Evolutionary conservation across 169 alveolate species (phyloP).

Genomic region (Perkinsus olseni): DNA sequence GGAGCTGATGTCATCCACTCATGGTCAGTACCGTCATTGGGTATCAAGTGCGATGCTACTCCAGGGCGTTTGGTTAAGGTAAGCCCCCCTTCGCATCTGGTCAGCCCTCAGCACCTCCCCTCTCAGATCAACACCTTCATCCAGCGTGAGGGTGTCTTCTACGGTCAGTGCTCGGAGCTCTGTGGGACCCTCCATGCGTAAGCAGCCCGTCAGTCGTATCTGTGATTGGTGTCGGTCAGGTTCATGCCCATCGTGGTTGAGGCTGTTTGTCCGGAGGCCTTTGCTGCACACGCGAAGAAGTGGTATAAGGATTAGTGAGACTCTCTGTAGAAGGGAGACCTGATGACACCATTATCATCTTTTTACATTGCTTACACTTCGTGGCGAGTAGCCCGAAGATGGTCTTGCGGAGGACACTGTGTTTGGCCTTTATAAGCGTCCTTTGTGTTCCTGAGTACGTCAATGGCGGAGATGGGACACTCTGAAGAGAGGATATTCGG

Average conservation of each 20-base stretch:
- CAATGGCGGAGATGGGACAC: background rate
- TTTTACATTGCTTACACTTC: slow-evolving; percentile 4
- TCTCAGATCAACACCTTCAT: slow-evolving; percentile 68
- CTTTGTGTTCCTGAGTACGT: background rate
- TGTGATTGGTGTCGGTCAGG: slow-evolving; percentile 18
- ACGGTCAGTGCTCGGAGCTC: slow-evolving; percentile 79
- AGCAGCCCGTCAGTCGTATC: background rate
- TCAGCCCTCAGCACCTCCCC: slow-evolving; percentile 35
- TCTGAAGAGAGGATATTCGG: background rate
- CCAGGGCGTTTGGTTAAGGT: slow-evolving; percentile 51
- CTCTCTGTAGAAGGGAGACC: background rate
- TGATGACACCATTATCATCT: background rate
- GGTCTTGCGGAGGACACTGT: slow-evolving; percentile 21
- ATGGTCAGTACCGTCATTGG: slow-evolving; percentile 59
- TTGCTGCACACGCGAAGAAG: slow-evolving; percentile 83
- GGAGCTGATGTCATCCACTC: slow-evolving; percentile 63
- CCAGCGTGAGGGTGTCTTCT: slow-evolving; percentile 81
- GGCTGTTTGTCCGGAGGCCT: slow-evolving; percentile 71
- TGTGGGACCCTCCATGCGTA: slow-evolving; percentile 77
- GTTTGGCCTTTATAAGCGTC: slow-evolving; percentile 37
- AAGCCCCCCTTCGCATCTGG: background rate
- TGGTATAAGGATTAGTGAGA: slow-evolving; percentile 61
- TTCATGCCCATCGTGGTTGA: slow-evolving; percentile 84
- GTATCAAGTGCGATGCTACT: slow-evolving; percentile 78
- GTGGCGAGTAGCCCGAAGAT: background rate